Base-by-base conservation (phyloP, 345 rosid species). In the Jatropha curcas region DNA sequence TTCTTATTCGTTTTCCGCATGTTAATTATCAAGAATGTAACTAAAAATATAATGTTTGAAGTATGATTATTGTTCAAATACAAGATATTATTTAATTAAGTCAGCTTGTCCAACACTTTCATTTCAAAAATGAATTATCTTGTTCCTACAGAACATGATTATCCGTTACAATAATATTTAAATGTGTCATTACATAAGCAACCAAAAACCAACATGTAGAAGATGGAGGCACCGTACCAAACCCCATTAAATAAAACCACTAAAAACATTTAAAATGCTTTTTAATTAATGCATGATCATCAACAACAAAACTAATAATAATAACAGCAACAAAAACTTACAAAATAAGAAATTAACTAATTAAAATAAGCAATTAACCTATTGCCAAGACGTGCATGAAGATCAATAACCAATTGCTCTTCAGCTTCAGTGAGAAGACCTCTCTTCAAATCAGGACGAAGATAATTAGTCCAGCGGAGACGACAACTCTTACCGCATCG, bases 401-500 rank as follows among this genome's bases (percentile, higher is more conserved):
- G 96, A 71, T 90, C 93, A 59, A 90, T 90, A 37, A 90, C 96
- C 43, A 88, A 70, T 43, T 90, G 86, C 67, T 90, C 96, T 72
- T 90, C 96, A 9, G 88, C 74, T 35, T 88, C 90, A 8, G 86
- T 86, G 16, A 90, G 93, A 27, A 90, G 90, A 20, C 96, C 96
- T 62, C 96, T 81, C 83, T 90, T 90, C 87, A 90, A 82, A 85
- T 90, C 96, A 7, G 96, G 96, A n/a, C 96, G 88, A 57, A 90
- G 96, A 76, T 90, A 90, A 75, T 90, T 90, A 66, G 93, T 90
- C 96, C 96, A 90, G 6, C 96, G 96, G 28, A 88, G 93, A 27
- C 96, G 93, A 85, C 96, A 90, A 68, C 96, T 88, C 85, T 90
- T 90, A 33, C 96, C 96, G 13, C 96, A 90, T 14, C 96, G 91